Conservation (phyloP, 2,329 filamentous ascomycete species). For the Elsinoe australis region DNA sequence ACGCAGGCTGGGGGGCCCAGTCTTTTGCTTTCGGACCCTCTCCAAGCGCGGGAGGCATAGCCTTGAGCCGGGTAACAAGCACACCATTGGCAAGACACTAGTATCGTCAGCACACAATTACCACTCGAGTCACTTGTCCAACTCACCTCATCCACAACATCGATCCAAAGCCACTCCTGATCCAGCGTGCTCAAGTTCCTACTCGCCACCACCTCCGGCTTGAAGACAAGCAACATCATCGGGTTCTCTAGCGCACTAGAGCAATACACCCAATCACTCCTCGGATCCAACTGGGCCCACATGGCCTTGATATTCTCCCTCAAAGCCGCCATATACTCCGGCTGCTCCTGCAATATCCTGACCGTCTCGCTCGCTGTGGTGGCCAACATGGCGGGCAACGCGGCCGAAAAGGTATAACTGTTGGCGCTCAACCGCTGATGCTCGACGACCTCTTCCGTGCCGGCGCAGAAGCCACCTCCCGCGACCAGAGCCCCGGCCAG, state of each 20-base stretch:
- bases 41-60: constrained; percentile 53
- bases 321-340: constrained; percentile 69
- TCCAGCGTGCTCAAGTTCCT: constrained; percentile 63
- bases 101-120: constrained; percentile 18
- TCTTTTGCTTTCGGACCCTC: constrained; percentile 57
- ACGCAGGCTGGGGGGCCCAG: constrained; percentile 65
- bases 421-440: constrained; percentile 91
- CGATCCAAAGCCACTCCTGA: constrained; percentile 76
- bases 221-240: constrained; percentile 73
- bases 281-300: constrained; percentile 78
- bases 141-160: constrained; percentile 90
- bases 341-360: constrained; percentile 74
- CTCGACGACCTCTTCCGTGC: constrained; percentile 82
- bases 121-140: no score
- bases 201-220: constrained; percentile 68
- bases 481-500: constrained; percentile 84
- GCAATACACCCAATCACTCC: constrained; percentile 86
- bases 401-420: constrained; percentile 92
- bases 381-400: constrained; percentile 83
- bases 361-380: constrained; percentile 94
- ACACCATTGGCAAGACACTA: constrained; percentile 81
- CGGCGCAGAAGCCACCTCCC: constrained; percentile 92
- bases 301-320: constrained; percentile 82
- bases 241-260: constrained; percentile 79
- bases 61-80: constrained; percentile 79